These are phyloP conservation scores for Pyricularia sp. DNA, from an alignment of 2,329 filamentous ascomycete genomes.

Conservation along the genomic window DNA sequence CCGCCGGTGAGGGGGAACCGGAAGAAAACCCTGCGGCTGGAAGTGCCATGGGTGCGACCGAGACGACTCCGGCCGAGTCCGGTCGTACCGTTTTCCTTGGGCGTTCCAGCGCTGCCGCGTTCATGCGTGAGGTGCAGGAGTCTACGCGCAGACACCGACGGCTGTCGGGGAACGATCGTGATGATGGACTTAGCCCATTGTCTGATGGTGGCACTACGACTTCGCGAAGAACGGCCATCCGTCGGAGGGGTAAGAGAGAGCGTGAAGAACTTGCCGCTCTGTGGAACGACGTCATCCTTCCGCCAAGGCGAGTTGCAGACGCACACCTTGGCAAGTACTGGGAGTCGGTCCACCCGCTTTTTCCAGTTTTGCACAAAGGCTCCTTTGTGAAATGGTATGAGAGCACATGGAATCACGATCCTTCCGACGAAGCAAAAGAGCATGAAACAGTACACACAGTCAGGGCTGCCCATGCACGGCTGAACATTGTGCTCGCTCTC, in stretches of 20 bases:
- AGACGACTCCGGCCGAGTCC: not conserved
- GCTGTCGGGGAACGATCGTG: not conserved
- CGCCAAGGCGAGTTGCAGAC: conserved; percentile 3
- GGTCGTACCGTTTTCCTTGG: conserved; percentile 4
- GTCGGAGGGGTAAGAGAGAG: conserved; percentile 1
- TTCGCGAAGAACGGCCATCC: not conserved
- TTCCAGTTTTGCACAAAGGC: conserved; percentile 8
- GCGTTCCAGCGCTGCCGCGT: conserved; percentile 4
- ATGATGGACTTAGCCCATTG: not conserved
- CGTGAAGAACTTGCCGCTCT: conserved; percentile 2
- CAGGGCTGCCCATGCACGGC: conserved; percentile 1
- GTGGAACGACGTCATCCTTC: conserved; percentile 4
- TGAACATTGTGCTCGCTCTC: conserved; percentile 4
- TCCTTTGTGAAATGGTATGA: conserved; percentile 7
- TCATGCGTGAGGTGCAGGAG: conserved; percentile 4
- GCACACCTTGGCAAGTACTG: conserved; percentile 4
- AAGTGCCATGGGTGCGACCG: conserved; percentile 2
- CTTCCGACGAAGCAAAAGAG: not conserved
- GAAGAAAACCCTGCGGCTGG: not conserved
- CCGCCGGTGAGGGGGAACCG: not conserved
- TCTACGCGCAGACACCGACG: conserved; percentile 1
- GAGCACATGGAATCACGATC: conserved; percentile 4
- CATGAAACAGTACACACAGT: conserved; percentile 1
- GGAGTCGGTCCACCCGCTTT: conserved; percentile 10
- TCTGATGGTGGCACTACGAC: not conserved